Percentiles rank a stretch among this genome's conserved stretches.
phyloP scores from a whole-genome alignment of 2,329 filamentous ascomycete genomes.

The Furcasterigmium furcatum region DNA sequence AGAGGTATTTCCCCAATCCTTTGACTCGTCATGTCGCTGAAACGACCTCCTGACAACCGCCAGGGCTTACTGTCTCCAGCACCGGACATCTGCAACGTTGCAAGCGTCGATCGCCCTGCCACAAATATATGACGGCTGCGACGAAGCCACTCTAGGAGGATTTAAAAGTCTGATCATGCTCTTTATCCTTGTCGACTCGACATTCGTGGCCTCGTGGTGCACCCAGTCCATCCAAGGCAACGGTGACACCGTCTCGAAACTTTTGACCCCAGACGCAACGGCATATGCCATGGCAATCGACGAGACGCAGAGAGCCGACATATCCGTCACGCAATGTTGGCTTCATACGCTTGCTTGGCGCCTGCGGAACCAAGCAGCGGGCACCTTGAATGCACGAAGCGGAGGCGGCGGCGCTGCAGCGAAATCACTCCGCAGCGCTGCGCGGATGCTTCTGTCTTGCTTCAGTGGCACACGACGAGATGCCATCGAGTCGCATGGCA shows the following conservation, averaged over 20 bases:
- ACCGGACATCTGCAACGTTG: slow-evolving; percentile 10
- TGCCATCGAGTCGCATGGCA: slow-evolving; percentile 13
- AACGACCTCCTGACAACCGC: background rate
- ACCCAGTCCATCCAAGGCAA: background rate
- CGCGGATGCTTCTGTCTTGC: background rate
- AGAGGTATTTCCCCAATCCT: slow-evolving; percentile 8
- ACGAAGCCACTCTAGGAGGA: slow-evolving; percentile 14
- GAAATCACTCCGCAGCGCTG: background rate
- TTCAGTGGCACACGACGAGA: background rate
- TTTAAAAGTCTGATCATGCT: slow-evolving; percentile 14
- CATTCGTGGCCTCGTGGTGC: slow-evolving; percentile 8
- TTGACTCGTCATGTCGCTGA: too few species aligned
- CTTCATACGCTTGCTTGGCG: slow-evolving; percentile 14
- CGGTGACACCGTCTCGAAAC: background rate
- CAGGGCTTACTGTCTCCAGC: slow-evolving; percentile 16
- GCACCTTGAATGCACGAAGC: background rate
- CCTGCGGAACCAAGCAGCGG: slow-evolving; percentile 6
- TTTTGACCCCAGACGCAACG: background rate
- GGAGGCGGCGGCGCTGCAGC: background rate
- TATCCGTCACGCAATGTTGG: slow-evolving; percentile 15
- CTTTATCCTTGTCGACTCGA: slow-evolving; percentile 13
- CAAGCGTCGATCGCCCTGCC: slow-evolving; percentile 13
- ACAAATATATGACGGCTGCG: slow-evolving; percentile 12
- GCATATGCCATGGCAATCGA: slow-evolving; percentile 8
- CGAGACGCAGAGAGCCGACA: slow-evolving; percentile 15